These are phyloP conservation scores for Daldinia bambusicola DNA, from an alignment of 495 filamentous ascomycete genomes.

Conservation along the genomic window DNA sequence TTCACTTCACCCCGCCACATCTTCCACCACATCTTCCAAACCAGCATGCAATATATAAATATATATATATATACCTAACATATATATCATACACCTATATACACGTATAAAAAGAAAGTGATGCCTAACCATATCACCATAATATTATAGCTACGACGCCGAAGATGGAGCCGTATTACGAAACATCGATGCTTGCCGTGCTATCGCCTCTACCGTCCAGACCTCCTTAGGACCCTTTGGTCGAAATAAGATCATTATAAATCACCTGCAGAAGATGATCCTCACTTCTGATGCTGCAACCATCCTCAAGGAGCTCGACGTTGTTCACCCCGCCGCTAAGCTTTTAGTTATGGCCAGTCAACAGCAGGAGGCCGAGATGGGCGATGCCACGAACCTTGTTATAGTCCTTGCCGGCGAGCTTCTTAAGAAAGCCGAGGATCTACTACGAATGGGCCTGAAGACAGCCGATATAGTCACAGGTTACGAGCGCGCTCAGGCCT, in stretches of 20 bases:
- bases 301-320: constrained; percentile 95
- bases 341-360: constrained; percentile 99
- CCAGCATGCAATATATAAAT: too few relatives aligned
- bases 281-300: constrained; percentile 98
- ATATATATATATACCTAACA: too few relatives aligned
- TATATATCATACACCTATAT: too few relatives aligned
- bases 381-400: constrained; percentile 97
- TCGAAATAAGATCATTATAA: constrained; percentile 99
- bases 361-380: constrained; percentile 99
- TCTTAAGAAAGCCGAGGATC: constrained; percentile 95
- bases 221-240: constrained; percentile 97
- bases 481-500: constrained; percentile 92
- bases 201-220: constrained; percentile 94
- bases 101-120: too few relatives aligned
- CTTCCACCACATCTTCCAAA: too few relatives aligned
- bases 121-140: constrained; percentile 27
- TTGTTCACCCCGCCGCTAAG: constrained; percentile 98
- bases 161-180: constrained; percentile 99
- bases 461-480: constrained; percentile 95
- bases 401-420: constrained; percentile 96
- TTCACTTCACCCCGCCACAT: constrained; percentile 44
- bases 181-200: constrained; percentile 98
- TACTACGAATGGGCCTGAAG: constrained; percentile 94
- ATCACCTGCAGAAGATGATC: constrained; percentile 99
- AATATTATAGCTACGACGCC: constrained; percentile 79